phyloP scores from a whole-genome alignment of 441 rosid species.

The Syzygium malaccense region DNA sequence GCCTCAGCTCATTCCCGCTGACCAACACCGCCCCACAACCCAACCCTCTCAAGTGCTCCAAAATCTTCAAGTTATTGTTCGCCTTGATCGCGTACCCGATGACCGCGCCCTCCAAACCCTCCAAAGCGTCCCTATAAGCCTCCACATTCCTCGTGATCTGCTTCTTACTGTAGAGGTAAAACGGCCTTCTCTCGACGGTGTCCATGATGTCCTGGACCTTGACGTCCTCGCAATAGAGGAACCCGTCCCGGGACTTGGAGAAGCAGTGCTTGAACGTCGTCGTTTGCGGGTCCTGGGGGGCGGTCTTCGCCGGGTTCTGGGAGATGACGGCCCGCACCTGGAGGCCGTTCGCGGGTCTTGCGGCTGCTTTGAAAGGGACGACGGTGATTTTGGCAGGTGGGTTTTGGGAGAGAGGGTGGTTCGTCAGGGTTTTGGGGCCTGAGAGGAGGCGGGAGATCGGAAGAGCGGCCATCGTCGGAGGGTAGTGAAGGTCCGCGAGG shows the following conservation, averaged over 20 bases:
- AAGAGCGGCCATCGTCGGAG: slow-evolving; percentile 33
- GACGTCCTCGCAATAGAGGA: slow-evolving; percentile 73
- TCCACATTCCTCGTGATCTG: slow-evolving; percentile 80
- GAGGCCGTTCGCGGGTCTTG: slow-evolving; percentile 22
- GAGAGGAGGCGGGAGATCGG: slow-evolving; percentile 14
- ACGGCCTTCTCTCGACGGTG: slow-evolving; percentile 72
- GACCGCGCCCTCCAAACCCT: slow-evolving; percentile 50
- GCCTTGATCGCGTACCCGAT: slow-evolving; percentile 97
- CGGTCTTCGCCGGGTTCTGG: slow-evolving; percentile 33
- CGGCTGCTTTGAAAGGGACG: slow-evolving; percentile 24
- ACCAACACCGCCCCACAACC: slow-evolving; percentile 97
- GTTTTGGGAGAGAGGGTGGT: slow-evolving; percentile 22
- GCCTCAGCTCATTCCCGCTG: slow-evolving; percentile 90
- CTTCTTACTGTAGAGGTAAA: slow-evolving; percentile 83
- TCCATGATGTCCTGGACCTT: slow-evolving; percentile 85
- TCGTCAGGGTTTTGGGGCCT: slow-evolving; percentile 19
- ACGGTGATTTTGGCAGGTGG: slow-evolving; percentile 26
- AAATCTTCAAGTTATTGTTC: slow-evolving; percentile 81
- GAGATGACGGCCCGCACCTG: slow-evolving; percentile 58
- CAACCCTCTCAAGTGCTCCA: slow-evolving; percentile 83
- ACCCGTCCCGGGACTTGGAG: slow-evolving; percentile 74
- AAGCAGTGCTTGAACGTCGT: slow-evolving; percentile 65
- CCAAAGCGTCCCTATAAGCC: slow-evolving; percentile 76
- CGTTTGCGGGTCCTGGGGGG: slow-evolving; percentile 10
- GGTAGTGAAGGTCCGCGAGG: neutral